Conservation (phyloP, 176 grass and related monocot species). For the Musa itinerans region DNA sequence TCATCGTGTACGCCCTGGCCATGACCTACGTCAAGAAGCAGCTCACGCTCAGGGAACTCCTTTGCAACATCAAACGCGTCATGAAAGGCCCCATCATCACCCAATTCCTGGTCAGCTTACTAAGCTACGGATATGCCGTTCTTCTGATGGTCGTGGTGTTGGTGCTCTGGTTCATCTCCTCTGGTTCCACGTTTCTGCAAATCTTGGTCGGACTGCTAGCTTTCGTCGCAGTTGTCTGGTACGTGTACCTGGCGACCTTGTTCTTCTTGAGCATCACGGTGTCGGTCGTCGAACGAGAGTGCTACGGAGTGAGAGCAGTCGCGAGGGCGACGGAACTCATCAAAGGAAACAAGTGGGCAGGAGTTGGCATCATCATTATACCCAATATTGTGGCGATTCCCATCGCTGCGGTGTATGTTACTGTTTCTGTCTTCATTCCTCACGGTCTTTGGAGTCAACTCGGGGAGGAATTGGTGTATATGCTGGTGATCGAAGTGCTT, state of each 20-base stretch:
- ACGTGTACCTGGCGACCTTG: not conserved
- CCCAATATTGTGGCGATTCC: not conserved
- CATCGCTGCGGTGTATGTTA: not conserved
- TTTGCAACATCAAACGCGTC: constrained; percentile 4
- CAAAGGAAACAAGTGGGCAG: constrained; percentile 21
- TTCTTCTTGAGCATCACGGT: constrained; percentile 8
- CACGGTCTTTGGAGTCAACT: not conserved
- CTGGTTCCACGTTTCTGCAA: not conserved
- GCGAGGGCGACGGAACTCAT: constrained; percentile 14
- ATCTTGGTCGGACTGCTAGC: not conserved
- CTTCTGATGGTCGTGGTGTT: not conserved
- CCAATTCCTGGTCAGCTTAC: not conserved
- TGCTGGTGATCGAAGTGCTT: not conserved
- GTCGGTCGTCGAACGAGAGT: constrained; percentile 16
- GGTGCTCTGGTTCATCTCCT: not conserved
- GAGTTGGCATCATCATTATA: not conserved
- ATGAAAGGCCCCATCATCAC: constrained; percentile 29
- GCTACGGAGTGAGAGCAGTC: constrained; percentile 22
- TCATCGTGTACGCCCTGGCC: constrained; percentile 1
- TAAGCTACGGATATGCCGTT: not conserved
- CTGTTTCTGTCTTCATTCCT: not conserved
- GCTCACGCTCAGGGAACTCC: constrained; percentile 6
- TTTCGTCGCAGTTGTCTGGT: not conserved
- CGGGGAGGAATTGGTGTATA: not conserved
- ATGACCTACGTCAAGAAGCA: constrained; percentile 16